Percentiles rank a stretch among this genome's conserved stretches.
These are phyloP conservation scores for Colletotrichum tofieldiae DNA, from an alignment of 2,329 filamentous ascomycete species.

Conservation along the genomic window DNA sequence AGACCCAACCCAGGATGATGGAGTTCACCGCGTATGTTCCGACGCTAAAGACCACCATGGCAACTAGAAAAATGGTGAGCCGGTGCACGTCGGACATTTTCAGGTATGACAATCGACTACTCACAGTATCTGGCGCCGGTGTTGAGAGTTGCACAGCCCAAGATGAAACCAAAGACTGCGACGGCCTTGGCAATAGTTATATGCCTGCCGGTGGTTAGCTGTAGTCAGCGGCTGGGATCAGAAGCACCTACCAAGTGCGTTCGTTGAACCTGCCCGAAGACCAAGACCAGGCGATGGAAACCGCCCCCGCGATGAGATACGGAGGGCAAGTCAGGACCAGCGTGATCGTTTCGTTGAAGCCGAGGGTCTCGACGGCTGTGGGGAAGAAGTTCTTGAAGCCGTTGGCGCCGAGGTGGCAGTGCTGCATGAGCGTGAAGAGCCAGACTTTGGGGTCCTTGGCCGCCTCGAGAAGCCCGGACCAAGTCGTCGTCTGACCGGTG, in stretches of 20 bases:
- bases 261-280: constrained; percentile 36
- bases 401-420: constrained; percentile 56
- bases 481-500: constrained; percentile 48
- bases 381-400: constrained; percentile 53
- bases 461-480: constrained; percentile 59
- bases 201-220: constrained; percentile 14
- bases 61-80: constrained; percentile 30
- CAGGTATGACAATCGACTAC: neutral
- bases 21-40: constrained; percentile 53
- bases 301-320: constrained; percentile 57
- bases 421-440: constrained; percentile 64
- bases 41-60: constrained; percentile 50
- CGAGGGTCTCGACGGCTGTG: constrained; percentile 51
- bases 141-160: constrained; percentile 51
- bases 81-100: neutral
- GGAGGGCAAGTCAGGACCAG: constrained; percentile 62
- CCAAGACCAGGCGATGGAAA: constrained; percentile 55
- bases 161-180: constrained; percentile 38
- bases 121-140: constrained; percentile 47
- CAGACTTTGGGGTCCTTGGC: constrained; percentile 60
- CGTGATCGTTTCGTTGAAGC: constrained; percentile 58
- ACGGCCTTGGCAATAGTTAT: constrained; percentile 37
- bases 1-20: constrained; percentile 57
- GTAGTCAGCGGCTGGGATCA: no score
- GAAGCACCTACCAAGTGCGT: constrained; percentile 29